Conservation (phyloP, 2,329 filamentous ascomycete species). For the Phaeosphaeria sp. region DNA sequence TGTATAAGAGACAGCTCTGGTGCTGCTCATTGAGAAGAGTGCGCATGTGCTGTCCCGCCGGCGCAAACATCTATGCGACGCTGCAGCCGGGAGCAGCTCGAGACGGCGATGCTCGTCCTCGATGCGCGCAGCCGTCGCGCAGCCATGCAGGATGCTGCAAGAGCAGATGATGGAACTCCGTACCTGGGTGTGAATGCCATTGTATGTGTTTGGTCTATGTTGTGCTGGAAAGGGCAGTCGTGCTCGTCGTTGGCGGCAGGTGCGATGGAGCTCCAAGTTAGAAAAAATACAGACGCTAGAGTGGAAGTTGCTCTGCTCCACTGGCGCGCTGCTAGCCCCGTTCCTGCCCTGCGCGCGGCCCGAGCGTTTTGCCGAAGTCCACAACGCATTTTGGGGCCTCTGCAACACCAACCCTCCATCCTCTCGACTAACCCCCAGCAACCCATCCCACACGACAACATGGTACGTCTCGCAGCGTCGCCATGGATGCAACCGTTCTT, state of each 20-base stretch:
- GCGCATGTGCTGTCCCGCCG: no score
- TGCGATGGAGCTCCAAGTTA: constrained; percentile 21
- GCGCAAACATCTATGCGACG: neutral
- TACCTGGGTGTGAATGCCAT: constrained; percentile 43
- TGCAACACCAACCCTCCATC: constrained; percentile 26
- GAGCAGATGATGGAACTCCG: constrained; percentile 3
- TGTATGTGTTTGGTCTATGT: constrained; percentile 16
- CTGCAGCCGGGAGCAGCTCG: neutral
- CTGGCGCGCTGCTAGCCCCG: neutral
- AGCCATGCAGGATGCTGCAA: neutral
- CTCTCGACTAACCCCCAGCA: constrained; percentile 42
- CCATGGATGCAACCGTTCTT: constrained; percentile 12
- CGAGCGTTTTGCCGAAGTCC: constrained; percentile 31
- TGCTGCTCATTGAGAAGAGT: neutral
- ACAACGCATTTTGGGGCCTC: constrained; percentile 37
- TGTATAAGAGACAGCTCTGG: constrained; percentile 16
- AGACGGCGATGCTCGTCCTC: neutral
- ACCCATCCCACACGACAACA: constrained; percentile 44
- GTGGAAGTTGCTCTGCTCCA: neutral
- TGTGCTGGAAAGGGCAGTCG: constrained; percentile 2
- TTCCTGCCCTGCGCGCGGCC: constrained; percentile 5
- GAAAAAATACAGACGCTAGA: constrained; percentile 12
- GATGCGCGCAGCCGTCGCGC: neutral
- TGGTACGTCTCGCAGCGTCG: constrained; percentile 44
- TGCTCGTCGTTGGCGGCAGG: constrained; percentile 20